These are phyloP conservation scores for Leccinum uliginosum DNA, from an alignment of 768 basidiomycete species.

Conservation along the genomic window DNA sequence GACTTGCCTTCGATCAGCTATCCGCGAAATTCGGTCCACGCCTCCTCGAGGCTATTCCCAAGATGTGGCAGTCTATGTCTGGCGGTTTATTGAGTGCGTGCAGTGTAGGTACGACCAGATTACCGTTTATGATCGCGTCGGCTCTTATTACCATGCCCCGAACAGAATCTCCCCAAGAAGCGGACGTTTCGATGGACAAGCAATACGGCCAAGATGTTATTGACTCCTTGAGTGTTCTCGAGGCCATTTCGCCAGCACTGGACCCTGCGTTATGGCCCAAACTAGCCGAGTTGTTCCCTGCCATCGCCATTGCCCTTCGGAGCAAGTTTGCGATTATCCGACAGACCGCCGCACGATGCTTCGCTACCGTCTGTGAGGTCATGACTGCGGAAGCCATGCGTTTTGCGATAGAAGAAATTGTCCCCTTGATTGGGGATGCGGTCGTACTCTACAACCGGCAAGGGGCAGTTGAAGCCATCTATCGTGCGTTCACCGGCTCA, in stretches of 20 bases:
- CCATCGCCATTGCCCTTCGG: conserved; percentile 70
- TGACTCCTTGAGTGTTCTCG: conserved; percentile 87
- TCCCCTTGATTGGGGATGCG: conserved; percentile 82
- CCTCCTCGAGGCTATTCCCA: conserved; percentile 79
- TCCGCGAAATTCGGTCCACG: conserved; percentile 69
- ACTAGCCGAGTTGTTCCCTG: conserved; percentile 70
- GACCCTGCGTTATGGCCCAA: conserved; percentile 65
- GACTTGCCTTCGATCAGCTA: conserved; percentile 75
- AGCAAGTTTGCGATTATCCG: conserved; percentile 88
- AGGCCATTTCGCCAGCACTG: conserved; percentile 74
- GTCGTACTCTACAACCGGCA: conserved; percentile 71
- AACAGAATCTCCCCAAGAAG: conserved; percentile 51
- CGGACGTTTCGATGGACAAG: conserved; percentile 64
- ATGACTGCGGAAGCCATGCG: conserved; percentile 86
- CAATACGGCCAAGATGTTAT: conserved; percentile 85
- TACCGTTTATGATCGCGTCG: background rate
- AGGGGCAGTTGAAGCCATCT: conserved; percentile 82
- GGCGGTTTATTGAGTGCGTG: conserved; percentile 71
- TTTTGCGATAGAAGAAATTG: conserved; percentile 78
- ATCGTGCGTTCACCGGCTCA: background rate
- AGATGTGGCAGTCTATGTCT: conserved; percentile 92
- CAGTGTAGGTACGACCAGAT: conserved; percentile 48
- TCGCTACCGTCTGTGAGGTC: conserved; percentile 83
- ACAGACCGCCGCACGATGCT: conserved; percentile 79
- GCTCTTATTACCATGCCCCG: conserved; percentile 1